These are phyloP conservation scores for Kodamaea sagamina DNA, from an alignment of 805 yeast genomes.

Conservation along the genomic window DNA sequence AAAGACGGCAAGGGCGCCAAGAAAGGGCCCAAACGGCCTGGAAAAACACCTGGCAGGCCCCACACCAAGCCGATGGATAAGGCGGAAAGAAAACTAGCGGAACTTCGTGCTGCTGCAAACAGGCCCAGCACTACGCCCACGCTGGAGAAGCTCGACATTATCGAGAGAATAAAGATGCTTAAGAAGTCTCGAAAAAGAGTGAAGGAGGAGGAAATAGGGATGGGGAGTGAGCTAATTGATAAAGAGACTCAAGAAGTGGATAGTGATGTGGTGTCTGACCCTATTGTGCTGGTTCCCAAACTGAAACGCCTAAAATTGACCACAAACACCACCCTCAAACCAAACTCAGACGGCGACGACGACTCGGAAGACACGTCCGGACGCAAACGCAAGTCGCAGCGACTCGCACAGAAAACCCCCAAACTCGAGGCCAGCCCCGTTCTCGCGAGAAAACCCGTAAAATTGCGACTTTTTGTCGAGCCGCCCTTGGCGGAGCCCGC, in stretches of 20 bases:
- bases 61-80: too few species aligned
- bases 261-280: too few species aligned
- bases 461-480: conserved; percentile 48
- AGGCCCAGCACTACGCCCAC: too few species aligned
- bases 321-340: not conserved
- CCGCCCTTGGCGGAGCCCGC: conserved; percentile 57
- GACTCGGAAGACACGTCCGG: not conserved
- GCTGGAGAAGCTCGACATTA: conserved; percentile 10
- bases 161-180: conserved; percentile 14
- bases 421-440: conserved; percentile 7
- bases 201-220: not conserved
- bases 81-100: not conserved
- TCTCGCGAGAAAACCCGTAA: not conserved
- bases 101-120: too few species aligned
- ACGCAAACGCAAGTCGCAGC: conserved; percentile 3
- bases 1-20: too few species aligned
- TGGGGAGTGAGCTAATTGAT: too few species aligned
- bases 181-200: conserved; percentile 1
- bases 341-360: not conserved
- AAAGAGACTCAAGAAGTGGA: too few species aligned
- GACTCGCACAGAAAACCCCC: conserved; percentile 5
- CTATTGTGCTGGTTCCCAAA: not conserved
- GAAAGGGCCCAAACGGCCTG: too few species aligned
- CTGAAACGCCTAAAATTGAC: conserved; percentile 1
- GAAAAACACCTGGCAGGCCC: too few species aligned